Evolutionary conservation across 139 green algal species (phyloP).

Genomic region (Chlorella sp.): DNA sequence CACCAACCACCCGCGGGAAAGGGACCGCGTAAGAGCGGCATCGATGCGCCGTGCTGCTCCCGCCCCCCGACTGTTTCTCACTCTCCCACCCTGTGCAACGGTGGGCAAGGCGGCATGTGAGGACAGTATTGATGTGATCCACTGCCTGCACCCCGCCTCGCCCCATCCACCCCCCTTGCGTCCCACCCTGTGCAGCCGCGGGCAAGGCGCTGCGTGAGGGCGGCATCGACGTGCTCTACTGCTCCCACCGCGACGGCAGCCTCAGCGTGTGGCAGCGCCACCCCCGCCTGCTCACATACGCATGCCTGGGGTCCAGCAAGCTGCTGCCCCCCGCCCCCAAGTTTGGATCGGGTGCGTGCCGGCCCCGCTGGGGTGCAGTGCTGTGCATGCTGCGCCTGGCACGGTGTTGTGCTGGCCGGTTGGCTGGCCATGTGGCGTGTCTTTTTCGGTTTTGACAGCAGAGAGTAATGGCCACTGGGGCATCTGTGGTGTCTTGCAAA

Average conservation of each 20-base stretch:
- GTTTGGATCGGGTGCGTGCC: slow-evolving; percentile 29
- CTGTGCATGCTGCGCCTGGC: neutral
- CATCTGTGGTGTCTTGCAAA: too few species aligned
- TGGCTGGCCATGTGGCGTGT: too few species aligned
- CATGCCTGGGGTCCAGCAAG: slow-evolving; percentile 36
- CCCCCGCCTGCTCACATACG: slow-evolving; percentile 43
- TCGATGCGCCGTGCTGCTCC: slow-evolving; percentile 59
- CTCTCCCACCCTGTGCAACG: too few species aligned
- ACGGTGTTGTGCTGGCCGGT: too few species aligned
- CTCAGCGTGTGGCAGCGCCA: slow-evolving; percentile 52
- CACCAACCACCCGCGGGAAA: neutral
- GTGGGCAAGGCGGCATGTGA: too few species aligned
- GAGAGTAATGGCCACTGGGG: neutral
- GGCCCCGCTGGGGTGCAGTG: neutral
- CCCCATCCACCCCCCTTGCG: too few species aligned
- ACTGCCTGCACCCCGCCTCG: neutral
- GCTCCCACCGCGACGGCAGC: slow-evolving; percentile 58
- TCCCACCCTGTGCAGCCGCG: neutral
- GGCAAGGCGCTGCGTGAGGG: slow-evolving; percentile 27
- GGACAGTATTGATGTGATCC: too few species aligned
- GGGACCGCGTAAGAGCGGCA: slow-evolving; percentile 36
- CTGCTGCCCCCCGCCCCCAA: slow-evolving; percentile 50
- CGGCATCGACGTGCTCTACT: slow-evolving; percentile 62
- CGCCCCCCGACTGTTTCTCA: slow-evolving; percentile 12
- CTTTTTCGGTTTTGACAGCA: too few species aligned